Percentiles rank a stretch among this genome's conserved stretches.
Conservation (phyloP, 176 grass and related monocot species). For the Bromus sterilis region DNA sequence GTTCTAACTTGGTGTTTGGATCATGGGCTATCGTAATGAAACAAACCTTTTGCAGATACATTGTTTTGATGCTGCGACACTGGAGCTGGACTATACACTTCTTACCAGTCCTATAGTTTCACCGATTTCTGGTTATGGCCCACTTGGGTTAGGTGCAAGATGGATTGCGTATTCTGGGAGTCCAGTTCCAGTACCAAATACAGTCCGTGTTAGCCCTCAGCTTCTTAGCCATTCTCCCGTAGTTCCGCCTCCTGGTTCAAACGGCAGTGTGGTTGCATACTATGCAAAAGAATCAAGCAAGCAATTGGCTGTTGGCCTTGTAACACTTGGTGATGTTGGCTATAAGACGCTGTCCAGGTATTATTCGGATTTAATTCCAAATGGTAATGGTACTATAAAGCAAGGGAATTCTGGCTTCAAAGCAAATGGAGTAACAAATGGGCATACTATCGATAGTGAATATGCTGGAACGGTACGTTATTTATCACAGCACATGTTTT, state of each 20-base stretch:
- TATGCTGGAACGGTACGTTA: constrained; percentile 63
- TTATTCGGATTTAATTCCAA: constrained; percentile 52
- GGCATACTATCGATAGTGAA: constrained; percentile 42
- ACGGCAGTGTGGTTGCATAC: constrained; percentile 69
- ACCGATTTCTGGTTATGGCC: constrained; percentile 61
- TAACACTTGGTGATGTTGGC: constrained; percentile 84
- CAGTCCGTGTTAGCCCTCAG: constrained; percentile 61
- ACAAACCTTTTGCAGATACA: constrained; percentile 71
- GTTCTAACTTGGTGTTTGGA: background rate
- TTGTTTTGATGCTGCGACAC: constrained; percentile 74
- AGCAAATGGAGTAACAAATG: constrained; percentile 33
- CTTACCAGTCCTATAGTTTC: constrained; percentile 59
- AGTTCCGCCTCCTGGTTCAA: constrained; percentile 29
- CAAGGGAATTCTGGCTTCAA: constrained; percentile 45
- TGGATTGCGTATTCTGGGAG: constrained; percentile 87
- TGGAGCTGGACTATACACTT: constrained; percentile 75
- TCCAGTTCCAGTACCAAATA: constrained; percentile 58
- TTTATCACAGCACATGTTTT: constrained; percentile 5
- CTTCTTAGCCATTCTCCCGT: constrained; percentile 37
- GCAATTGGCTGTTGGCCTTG: constrained; percentile 75
- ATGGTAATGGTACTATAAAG: constrained; percentile 43
- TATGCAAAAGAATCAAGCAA: constrained; percentile 97
- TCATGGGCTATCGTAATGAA: constrained; percentile 9
- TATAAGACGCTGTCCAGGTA: constrained; percentile 77
- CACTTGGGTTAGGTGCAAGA: constrained; percentile 75